Percentiles rank a stretch among this genome's conserved stretches.
These are phyloP conservation scores for Haplosporangium sp. DNA, from an alignment of 371 early-diverging fungal genomes.

Conservation along the genomic window DNA sequence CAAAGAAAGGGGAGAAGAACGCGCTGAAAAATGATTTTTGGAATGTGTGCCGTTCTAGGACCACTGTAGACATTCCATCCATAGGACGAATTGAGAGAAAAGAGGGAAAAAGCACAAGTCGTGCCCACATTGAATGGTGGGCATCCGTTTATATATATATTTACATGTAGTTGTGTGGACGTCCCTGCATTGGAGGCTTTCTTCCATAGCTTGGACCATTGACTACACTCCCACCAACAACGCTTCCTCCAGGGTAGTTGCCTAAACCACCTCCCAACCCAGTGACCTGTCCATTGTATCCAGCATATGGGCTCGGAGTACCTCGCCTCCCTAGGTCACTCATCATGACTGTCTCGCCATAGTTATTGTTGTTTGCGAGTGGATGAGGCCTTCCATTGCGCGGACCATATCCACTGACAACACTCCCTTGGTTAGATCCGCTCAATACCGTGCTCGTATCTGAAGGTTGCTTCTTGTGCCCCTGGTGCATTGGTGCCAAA, in stretches of 20 bases:
- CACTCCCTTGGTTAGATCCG: slow-evolving; percentile 53
- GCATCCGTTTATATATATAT: too few relatives aligned
- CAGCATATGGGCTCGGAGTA: slow-evolving; percentile 21
- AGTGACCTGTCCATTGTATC: slow-evolving; percentile 31
- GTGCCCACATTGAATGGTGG: too few relatives aligned
- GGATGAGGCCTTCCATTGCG: slow-evolving; percentile 30
- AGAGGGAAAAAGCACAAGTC: too few relatives aligned
- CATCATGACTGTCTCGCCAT: slow-evolving; percentile 49
- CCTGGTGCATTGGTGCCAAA: slow-evolving; percentile 11
- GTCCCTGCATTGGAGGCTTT: too few relatives aligned
- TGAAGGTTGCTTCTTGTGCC: slow-evolving; percentile 41
- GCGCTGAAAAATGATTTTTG: background rate
- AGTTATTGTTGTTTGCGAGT: slow-evolving; percentile 31
- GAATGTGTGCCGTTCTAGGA: too few relatives aligned
- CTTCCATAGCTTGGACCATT: slow-evolving; percentile 32
- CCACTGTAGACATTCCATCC: too few relatives aligned
- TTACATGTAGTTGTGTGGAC: too few relatives aligned
- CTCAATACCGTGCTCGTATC: slow-evolving; percentile 53
- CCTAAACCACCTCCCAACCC: slow-evolving; percentile 47
- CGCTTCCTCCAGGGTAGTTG: slow-evolving; percentile 30
- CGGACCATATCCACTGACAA: slow-evolving; percentile 44
- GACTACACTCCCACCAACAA: slow-evolving; percentile 26
- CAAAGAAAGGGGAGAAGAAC: slow-evolving; percentile 8
- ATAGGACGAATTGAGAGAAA: too few relatives aligned
- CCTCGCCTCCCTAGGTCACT: slow-evolving; percentile 43